A percentile compares a stretch with the other conserved stretches of the same genome.
Conservation (phyloP, 1,284 basidiomycete genomes). For the Cutaneotrichosporon sp. region DNA sequence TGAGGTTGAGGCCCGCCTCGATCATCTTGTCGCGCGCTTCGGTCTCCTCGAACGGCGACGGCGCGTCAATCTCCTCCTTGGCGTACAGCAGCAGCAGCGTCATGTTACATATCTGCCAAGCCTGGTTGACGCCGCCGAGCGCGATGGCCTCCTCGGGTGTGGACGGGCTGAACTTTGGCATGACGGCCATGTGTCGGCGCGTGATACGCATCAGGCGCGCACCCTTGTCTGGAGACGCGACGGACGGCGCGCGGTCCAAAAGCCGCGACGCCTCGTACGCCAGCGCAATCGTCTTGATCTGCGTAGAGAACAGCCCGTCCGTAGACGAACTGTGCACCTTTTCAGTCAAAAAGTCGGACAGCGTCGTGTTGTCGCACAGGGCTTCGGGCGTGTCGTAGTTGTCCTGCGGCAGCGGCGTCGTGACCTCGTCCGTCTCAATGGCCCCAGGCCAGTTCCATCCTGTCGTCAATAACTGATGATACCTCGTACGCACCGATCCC, state of each 20-base stretch:
- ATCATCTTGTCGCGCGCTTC: conserved; percentile 24
- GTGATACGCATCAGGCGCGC: conserved; percentile 20
- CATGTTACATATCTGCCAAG: conserved; percentile 22
- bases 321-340: conserved; percentile 1
- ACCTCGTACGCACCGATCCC: conserved; percentile 10
- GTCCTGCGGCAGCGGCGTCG: conserved; percentile 42
- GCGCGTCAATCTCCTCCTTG: conserved; percentile 27
- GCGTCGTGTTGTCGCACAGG: conserved; percentile 23
- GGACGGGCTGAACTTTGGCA: conserved; percentile 11
- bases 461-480: background rate
- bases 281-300: conserved; percentile 28
- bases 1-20: conserved; percentile 20
- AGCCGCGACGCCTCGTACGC: conserved; percentile 13
- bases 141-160: conserved; percentile 12
- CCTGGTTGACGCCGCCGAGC: conserved; percentile 15
- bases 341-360: conserved; percentile 21
- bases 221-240: conserved; percentile 18
- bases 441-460: conserved; percentile 12
- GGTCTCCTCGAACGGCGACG: conserved; percentile 6
- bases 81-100: conserved; percentile 20
- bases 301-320: conserved; percentile 19
- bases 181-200: conserved; percentile 21
- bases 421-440: conserved; percentile 34
- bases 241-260: conserved; percentile 2
- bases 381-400: conserved; percentile 25